Evolutionary conservation across 2,329 filamentous ascomycete species (phyloP).

Genomic region (Aspergillus intermedius): DNA sequence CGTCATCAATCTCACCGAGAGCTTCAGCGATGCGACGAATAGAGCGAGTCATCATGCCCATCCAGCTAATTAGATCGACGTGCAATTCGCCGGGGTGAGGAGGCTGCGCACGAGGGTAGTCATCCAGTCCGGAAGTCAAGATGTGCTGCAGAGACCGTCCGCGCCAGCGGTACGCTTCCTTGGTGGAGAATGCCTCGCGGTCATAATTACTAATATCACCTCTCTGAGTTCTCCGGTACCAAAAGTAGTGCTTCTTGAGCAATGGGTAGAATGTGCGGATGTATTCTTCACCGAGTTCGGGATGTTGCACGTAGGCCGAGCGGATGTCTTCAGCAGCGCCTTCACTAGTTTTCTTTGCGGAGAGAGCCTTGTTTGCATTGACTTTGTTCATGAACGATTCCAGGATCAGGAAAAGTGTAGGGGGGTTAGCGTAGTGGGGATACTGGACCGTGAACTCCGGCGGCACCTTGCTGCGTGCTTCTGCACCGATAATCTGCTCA

Average conservation of each 20-base stretch:
- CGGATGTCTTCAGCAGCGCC: conserved; percentile 45
- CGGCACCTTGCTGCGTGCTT: conserved; percentile 93
- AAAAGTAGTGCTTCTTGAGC: conserved; percentile 81
- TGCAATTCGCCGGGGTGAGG: conserved; percentile 95
- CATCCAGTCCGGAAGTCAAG: conserved; percentile 87
- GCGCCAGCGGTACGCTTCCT: conserved; percentile 91
- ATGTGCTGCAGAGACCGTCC: conserved; percentile 82
- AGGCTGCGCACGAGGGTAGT: conserved; percentile 89
- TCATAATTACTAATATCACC: conserved; percentile 91
- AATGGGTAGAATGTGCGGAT: conserved; percentile 76
- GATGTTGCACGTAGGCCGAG: conserved; percentile 60
- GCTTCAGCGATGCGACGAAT: conserved; percentile 71
- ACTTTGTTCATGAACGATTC: conserved; percentile 78
- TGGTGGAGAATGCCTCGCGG: conserved; percentile 77
- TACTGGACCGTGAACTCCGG: conserved; percentile 91
- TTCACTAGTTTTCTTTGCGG: conserved; percentile 17
- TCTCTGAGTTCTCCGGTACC: conserved; percentile 88
- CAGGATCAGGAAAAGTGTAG: conserved; percentile 84
- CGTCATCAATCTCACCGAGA: conserved; percentile 71
- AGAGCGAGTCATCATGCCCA: conserved; percentile 91
- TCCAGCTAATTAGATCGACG: conserved; percentile 90
- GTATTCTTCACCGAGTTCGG: conserved; percentile 62
- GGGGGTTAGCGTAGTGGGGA: conserved; percentile 94
- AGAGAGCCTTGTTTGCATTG: conserved; percentile 38
- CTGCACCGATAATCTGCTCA: conserved; percentile 86